Evolutionary conservation across 768 basidiomycete species (phyloP).

Genomic region (Lactarius psammicola): DNA sequence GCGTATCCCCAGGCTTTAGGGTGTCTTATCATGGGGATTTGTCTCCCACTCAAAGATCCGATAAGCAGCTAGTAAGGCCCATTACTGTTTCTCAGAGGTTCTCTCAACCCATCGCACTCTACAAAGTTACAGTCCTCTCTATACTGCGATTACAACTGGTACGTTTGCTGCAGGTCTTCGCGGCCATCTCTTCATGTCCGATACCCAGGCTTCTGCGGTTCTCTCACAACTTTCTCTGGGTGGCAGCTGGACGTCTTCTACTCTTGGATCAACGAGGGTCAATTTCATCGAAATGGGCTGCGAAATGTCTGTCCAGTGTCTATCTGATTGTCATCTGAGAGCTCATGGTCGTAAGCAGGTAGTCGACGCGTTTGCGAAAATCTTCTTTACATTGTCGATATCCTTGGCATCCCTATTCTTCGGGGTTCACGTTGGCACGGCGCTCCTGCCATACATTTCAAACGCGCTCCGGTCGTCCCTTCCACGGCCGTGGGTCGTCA

Average conservation of each 20-base stretch:
- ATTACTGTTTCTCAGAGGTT: constrained; percentile 18
- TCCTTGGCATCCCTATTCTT: constrained; percentile 75
- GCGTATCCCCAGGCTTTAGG: constrained; percentile 86
- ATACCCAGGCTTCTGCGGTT: constrained; percentile 85
- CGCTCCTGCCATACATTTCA: constrained; percentile 44
- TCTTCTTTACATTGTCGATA: constrained; percentile 73
- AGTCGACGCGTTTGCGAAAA: constrained; percentile 81
- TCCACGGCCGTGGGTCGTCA: constrained; percentile 41
- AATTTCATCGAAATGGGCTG: constrained; percentile 59
- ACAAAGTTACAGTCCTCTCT: constrained; percentile 82
- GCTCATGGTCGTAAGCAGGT: constrained; percentile 49
- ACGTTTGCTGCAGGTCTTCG: constrained; percentile 23
- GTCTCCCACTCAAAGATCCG: constrained; percentile 64
- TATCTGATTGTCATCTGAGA: neutral
- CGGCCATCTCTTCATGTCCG: constrained; percentile 3
- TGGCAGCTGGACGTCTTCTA: constrained; percentile 91
- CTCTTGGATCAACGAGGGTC: constrained; percentile 73
- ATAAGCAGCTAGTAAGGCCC: constrained; percentile 69
- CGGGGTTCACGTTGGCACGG: constrained; percentile 61
- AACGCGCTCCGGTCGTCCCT: constrained; percentile 43
- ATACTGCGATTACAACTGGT: constrained; percentile 88
- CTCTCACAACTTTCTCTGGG: constrained; percentile 92
- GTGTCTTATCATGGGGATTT: constrained; percentile 89
- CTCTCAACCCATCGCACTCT: constrained; percentile 1
- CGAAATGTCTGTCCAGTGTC: constrained; percentile 55